Evolutionary conservation across 2,329 filamentous ascomycete genomes (phyloP).

Genomic region (Scedosporium boydii): DNA sequence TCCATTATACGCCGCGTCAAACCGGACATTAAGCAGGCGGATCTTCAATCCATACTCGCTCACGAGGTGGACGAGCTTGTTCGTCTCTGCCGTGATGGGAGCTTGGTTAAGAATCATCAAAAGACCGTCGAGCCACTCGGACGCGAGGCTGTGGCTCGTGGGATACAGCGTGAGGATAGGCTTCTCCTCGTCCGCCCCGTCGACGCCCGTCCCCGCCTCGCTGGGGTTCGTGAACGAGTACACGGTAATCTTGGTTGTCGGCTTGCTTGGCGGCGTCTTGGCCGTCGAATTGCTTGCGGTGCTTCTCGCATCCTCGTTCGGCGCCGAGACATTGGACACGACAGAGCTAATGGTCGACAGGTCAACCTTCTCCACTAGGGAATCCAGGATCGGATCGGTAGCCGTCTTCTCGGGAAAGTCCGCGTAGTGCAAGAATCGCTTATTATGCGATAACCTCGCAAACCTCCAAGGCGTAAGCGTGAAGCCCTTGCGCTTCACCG

Average conservation of each 20-base stretch:
- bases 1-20: constrained; percentile 65
- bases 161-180: constrained; percentile 78
- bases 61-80: constrained; percentile 76
- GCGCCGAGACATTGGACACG: constrained; percentile 78
- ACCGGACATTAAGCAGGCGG: constrained; percentile 77
- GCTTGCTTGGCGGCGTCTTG: constrained; percentile 24
- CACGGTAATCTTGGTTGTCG: constrained; percentile 82
- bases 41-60: constrained; percentile 90
- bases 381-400: constrained; percentile 61
- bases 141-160: constrained; percentile 69
- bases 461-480: constrained; percentile 64
- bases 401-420: constrained; percentile 63
- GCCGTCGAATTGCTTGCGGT: constrained; percentile 31
- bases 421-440: constrained; percentile 80
- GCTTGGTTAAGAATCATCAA: constrained; percentile 92
- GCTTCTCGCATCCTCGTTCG: constrained; percentile 40
- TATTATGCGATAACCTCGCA: constrained; percentile 81
- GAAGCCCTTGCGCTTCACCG: constrained; percentile 27
- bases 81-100: constrained; percentile 94
- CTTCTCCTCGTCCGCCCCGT: constrained; percentile 47
- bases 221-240: constrained; percentile 55
- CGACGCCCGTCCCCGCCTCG: constrained; percentile 23
- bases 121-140: constrained; percentile 93
- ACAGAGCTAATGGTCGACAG: constrained; percentile 83
- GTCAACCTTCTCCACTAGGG: constrained; percentile 73